Base-by-base conservation (phyloP, 805 yeast species). In the Huiozyma sinensis region DNA sequence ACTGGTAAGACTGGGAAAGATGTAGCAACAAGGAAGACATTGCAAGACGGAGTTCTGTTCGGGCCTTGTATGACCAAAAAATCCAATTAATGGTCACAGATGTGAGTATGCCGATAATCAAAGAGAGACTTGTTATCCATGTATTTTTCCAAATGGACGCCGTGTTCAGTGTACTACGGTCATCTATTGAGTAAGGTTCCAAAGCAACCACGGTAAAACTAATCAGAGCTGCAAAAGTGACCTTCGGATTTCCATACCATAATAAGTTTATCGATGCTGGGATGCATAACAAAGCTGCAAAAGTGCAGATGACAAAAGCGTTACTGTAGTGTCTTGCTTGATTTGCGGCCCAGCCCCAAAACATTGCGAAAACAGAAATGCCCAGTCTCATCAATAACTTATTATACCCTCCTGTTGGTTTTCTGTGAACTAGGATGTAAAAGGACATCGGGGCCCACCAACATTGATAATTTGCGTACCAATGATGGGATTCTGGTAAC, bases 331-430 rank as follows among this genome's bases (percentile, higher is more conserved):
- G 65, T 17, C 60, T 50, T 1, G 76, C 58, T 29, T 67, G 65
- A 44, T 57, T 60, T 0, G 72, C 69, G 10, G 72, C 66, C 64
- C 75, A 73, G 0, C 72, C 77, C 70, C 73, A 70, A 46, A 72
- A 66, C 8, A 66, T 60, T 3, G 74, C 75, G n/a, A 63, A 28
- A 7, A 71, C 40, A 46, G 70, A 65, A 35, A 64, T 63, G 0
- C 54, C 10, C 0, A 65, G 17, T 48, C 76, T 57, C n/a, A 61
- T 57, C 2, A 51, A 28, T 2, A 67, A 33, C 28, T 60, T 56
- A 11, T 43, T 45, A 64, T 78, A 59, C 6, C 56, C 63, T 11
- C 67, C 66, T 7, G 67, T 56, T 36, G 64, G 65, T 46, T 70
- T 65, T 28, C 74, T 70, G 48, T 72, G 70, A 5, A 66, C 55